Evolutionary conservation across 2,329 filamentous ascomycete species (phyloP), one percentile per base, ranked within the genome.

Genomic region (Dryadomyces sulphureus): DNA sequence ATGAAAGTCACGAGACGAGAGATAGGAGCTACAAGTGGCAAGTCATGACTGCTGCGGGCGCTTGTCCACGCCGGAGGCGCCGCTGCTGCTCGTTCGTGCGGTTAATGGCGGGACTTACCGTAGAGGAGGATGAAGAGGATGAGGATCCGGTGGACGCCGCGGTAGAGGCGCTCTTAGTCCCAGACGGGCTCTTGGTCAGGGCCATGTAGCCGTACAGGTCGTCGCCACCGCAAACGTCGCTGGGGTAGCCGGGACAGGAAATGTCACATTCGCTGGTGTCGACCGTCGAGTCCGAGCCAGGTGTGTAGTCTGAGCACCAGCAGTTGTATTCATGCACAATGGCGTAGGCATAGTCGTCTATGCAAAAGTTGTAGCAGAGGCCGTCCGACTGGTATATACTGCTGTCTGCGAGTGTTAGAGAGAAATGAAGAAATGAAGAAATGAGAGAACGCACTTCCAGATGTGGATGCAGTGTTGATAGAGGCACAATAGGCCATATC

Each of bases 291-390:
- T 56, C 57, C 27, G 63, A 52, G 43, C 65, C 65, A 8, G 84
- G 84, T 2, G 69, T 68, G 55, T 79, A 79, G 58, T 87, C 72
- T 34, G 81, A 80, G 59, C 84, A 90, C 82, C 82, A 90, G 58
- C 84, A 90, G 44, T 69, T 61, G 27, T 75, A 65, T 16, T 62
- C 69, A 54, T 85, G 73, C 1, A 88, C 65, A 41, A 90, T 67
- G 52, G 81, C 82, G 50, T 80, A 84, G 35, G 83, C 81, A 52
- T 69, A 83, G 16, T 67, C 54, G 21, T 55, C 53, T 19, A 57
- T 54, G 62, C 84, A 90, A 42, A 69, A 69, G 42, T 73, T 64
- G 43, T 67, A 63, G 58, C 84, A 90, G 12, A 78, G 69, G 25
- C 83, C 83, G 54, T 85, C 78, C 19, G 81, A 83, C 59, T 87